Conservation (phyloP, 805 yeast genomes). For the Cyberlindnera mississippiensis region DNA sequence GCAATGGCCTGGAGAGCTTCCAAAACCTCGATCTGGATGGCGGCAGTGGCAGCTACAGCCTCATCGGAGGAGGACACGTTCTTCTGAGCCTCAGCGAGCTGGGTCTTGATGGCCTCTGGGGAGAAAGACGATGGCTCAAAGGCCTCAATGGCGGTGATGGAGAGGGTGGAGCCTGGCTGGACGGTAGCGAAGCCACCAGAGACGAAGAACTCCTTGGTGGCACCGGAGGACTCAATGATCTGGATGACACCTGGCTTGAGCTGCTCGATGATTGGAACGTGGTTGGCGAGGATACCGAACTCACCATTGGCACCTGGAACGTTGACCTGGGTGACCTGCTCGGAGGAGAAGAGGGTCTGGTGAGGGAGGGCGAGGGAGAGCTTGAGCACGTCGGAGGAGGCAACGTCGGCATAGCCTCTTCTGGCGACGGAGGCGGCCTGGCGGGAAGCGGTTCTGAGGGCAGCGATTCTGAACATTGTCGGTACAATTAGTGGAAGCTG, state of each 20-base stretch:
- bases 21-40: constrained; percentile 91
- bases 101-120: constrained; percentile 68
- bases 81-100: constrained; percentile 92
- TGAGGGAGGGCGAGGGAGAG: constrained; percentile 91
- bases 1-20: constrained; percentile 88
- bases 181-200: constrained; percentile 97
- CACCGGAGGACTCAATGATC: constrained; percentile 72
- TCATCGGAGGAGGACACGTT: constrained; percentile 81
- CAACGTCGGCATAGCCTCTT: constrained; percentile 90
- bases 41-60: constrained; percentile 88
- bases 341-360: constrained; percentile 56
- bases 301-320: constrained; percentile 94
- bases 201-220: constrained; percentile 78
- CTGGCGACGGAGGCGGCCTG: constrained; percentile 50
- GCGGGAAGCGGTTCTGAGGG: constrained; percentile 28
- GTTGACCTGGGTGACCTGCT: constrained; percentile 68
- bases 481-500: constrained; percentile 1
- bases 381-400: constrained; percentile 68
- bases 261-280: constrained; percentile 96
- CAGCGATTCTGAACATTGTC: constrained; percentile 29
- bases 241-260: constrained; percentile 94
- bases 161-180: constrained; percentile 87
- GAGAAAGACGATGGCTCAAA: constrained; percentile 87
- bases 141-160: constrained; percentile 94
- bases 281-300: constrained; percentile 95